Evolutionary conservation across 345 rosid species (phyloP), one percentile per base, ranked within the genome.

Genomic region (Linum lewisii): DNA sequence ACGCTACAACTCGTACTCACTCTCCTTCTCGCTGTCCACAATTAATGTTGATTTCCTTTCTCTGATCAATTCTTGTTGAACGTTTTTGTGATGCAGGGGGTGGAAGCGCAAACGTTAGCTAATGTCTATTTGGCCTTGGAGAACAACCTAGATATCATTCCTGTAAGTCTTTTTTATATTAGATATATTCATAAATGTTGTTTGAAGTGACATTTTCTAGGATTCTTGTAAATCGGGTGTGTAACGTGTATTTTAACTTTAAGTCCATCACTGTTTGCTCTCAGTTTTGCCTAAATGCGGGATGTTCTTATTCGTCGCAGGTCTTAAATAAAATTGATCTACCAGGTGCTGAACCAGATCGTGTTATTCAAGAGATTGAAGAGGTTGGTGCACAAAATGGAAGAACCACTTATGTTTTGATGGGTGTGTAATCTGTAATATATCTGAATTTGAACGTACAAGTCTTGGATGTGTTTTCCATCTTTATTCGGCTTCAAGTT

Each of bases 321-420:
- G 99, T 93, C 57, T 69, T 93, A 72, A 89, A 93, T 84, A 93
- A 92, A 78, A 88, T 92, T 80, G 98, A 92, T 73, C 98, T 92
- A 70, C 98, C 96, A 45, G 95, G 98, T 25, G 97, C 99, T 47
- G 95, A 86, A 58, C 97, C 99, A 58, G 91, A 82, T 63, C 78
- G 79, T 54, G 88, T 93, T 61, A 51, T 76, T 66, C 76, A 65
- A 76, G 99, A 93, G 83, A 88, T 93, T 75, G 97, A 93, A 79
- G 99, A 93, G 99, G 99, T 88, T 75, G 81, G 93, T 78, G 61
- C 65, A 68, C 58, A 66, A 34, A 63, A 62, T 61, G 64, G 60
- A 59, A 65, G 62, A 64, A 68, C 64, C 73, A 19, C 50, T 67
- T 68, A 64, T 61, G 64, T 42, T 59, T 29, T 66, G 55, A 68